Evolutionary conservation across 1,284 basidiomycete genomes (phyloP).

Genomic region (Trametes pubescens): DNA sequence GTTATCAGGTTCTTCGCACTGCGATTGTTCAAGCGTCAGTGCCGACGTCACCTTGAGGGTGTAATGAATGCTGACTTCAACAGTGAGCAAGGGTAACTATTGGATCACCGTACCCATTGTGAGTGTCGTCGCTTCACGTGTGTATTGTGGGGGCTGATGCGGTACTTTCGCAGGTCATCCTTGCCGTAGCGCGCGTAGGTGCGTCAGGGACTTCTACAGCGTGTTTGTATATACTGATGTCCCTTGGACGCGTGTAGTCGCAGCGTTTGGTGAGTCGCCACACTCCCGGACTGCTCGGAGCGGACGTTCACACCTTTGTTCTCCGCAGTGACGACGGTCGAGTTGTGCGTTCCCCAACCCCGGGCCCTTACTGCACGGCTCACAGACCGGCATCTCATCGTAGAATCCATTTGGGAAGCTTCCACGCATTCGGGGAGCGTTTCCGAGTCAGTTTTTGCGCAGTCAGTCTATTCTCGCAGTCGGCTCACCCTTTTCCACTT

Average conservation of each 20-base stretch:
- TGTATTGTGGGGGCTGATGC: neutral
- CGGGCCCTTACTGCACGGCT: neutral
- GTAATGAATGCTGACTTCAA: neutral
- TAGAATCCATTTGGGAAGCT: conserved; percentile 33
- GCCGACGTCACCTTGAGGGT: neutral
- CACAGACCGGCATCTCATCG: neutral
- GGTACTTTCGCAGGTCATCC: conserved; percentile 16
- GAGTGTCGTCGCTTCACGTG: neutral
- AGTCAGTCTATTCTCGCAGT: conserved; percentile 4
- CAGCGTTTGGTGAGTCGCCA: conserved; percentile 14
- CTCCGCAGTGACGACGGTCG: conserved; percentile 28
- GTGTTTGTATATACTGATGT: neutral
- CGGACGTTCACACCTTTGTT: conserved; percentile 6
- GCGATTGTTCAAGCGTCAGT: conserved; percentile 35
- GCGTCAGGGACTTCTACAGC: neutral
- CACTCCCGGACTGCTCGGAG: conserved; percentile 4
- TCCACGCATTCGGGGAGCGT: conserved; percentile 27
- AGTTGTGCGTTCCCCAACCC: conserved; percentile 26
- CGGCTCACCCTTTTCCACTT: conserved; percentile 13
- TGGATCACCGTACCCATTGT: conserved; percentile 34
- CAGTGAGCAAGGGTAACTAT: conserved; percentile 41
- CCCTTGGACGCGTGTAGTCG: neutral
- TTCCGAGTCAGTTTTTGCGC: conserved; percentile 26
- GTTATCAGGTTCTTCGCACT: conserved; percentile 34
- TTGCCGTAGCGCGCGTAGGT: conserved; percentile 33